These are phyloP conservation scores for Arthrobotrys iridis DNA, from an alignment of 2,329 filamentous ascomycete species.

Conservation along the genomic window DNA sequence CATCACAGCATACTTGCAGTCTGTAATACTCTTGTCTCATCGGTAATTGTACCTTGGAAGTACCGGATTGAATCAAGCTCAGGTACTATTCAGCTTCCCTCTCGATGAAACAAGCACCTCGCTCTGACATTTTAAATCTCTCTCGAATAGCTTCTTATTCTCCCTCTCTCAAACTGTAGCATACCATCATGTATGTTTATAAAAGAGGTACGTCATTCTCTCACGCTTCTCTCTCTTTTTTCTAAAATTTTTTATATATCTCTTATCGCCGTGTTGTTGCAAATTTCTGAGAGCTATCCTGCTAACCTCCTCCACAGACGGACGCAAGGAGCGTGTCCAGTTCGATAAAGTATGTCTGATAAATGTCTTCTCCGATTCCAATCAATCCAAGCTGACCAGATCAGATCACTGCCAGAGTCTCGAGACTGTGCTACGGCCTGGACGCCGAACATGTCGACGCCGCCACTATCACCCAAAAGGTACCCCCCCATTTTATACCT, in stretches of 20 bases:
- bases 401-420: constrained; percentile 93
- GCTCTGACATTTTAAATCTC: not conserved
- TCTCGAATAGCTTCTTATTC: not conserved
- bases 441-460: constrained; percentile 96
- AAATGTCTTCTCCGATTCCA: not conserved
- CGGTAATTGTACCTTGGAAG: too few species aligned
- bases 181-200: constrained; percentile 69
- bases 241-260: not conserved
- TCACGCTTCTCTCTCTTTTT: not conserved
- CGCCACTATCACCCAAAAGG: constrained; percentile 95
- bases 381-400: not conserved
- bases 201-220: constrained; percentile 67
- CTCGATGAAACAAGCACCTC: not conserved
- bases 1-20: too few species aligned
- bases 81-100: too few species aligned
- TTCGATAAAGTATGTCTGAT: constrained; percentile 80
- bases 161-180: not conserved
- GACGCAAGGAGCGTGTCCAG: constrained; percentile 99
- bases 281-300: not conserved
- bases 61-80: too few species aligned
- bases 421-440: constrained; percentile 94
- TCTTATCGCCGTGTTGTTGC: constrained; percentile 14
- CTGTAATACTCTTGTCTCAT: too few species aligned
- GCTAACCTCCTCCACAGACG: constrained; percentile 70
- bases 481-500: not conserved